A percentile compares a stretch with the other conserved stretches of the same genome.
phyloP scores from a whole-genome alignment of 75 land plant species.

The Cryptomeria japonica region DNA sequence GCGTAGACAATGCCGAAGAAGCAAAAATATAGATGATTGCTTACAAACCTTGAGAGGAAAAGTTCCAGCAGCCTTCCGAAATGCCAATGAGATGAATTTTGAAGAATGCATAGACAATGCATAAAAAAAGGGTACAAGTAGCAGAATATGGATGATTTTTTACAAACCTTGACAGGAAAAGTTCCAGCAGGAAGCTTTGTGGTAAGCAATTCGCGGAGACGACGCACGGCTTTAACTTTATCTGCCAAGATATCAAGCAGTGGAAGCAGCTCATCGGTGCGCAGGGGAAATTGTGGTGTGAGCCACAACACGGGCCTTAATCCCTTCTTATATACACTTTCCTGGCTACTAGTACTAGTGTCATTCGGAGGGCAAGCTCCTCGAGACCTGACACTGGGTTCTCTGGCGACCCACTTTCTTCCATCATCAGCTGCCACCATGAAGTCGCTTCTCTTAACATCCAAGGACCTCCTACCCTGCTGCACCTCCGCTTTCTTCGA shows the following conservation, averaged over 20 bases:
- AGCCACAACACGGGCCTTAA: conserved; percentile 74
- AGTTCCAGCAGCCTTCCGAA: too few species aligned
- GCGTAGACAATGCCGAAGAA: too few species aligned
- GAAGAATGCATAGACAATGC: not conserved
- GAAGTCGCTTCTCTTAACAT: conserved; percentile 4
- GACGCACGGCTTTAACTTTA: conserved; percentile 74
- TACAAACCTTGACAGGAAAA: conserved; percentile 2
- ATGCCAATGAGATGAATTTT: not conserved
- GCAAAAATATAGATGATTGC: not conserved
- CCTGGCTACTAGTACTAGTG: conserved; percentile 9
- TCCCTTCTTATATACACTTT: conserved; percentile 70
- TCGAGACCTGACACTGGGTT: conserved; percentile 9
- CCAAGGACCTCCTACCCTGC: conserved; percentile 16
- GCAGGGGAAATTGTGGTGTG: conserved; percentile 73
- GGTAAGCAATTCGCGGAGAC: conserved; percentile 16
- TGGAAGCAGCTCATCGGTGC: conserved; percentile 77
- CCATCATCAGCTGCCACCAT: conserved; percentile 6
- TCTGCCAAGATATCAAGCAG: conserved; percentile 73
- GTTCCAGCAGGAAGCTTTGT: conserved; percentile 7
- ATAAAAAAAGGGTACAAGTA: not conserved
- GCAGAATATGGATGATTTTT: not conserved
- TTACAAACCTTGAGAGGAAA: not conserved
- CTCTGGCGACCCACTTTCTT: conserved; percentile 2
- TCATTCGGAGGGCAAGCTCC: not conserved
- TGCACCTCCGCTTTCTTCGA: conserved; percentile 2